A percentile compares a stretch with the other conserved stretches of the same genome.
Evolutionary conservation across 768 basidiomycete species (phyloP).

Genomic region (Calvatia gigantea): DNA sequence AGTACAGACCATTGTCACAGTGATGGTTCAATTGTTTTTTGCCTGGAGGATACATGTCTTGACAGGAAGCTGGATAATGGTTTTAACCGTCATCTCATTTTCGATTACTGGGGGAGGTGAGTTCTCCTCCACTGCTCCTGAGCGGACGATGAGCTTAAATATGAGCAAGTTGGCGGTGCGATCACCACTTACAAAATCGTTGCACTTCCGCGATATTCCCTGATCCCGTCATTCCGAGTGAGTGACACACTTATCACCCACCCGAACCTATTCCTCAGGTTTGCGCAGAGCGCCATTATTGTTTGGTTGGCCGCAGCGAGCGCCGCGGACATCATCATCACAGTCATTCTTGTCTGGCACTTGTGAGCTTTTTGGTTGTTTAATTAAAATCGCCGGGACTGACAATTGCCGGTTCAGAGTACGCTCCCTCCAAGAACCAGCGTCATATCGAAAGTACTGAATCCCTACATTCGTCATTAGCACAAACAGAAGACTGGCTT

Average conservation of each 20-base stretch:
- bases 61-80: conserved; percentile 19
- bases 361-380: not conserved
- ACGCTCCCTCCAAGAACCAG: too few relatives aligned
- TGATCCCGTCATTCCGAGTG: not conserved
- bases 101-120: conserved; percentile 21
- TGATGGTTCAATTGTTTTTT: conserved; percentile 45
- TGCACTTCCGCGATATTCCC: not conserved
- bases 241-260: not conserved
- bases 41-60: conserved; percentile 32
- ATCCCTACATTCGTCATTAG: conserved; percentile 24
- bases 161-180: not conserved
- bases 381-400: not conserved
- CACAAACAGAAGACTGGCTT: conserved; percentile 40
- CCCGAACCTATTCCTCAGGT: not conserved
- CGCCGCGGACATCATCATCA: not conserved
- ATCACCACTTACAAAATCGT: not conserved
- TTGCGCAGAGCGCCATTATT: not conserved
- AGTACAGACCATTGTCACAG: conserved; percentile 39
- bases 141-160: too few relatives aligned
- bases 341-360: not conserved
- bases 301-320: not conserved
- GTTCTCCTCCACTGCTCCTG: too few relatives aligned
- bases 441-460: too few relatives aligned
- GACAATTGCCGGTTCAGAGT: too few relatives aligned
- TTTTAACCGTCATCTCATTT: conserved; percentile 16